Percentiles rank a stretch among this genome's conserved stretches.
These are phyloP conservation scores for Cladophialophora yegresii DNA, from an alignment of 2,329 filamentous ascomycete genomes.

Conservation along the genomic window DNA sequence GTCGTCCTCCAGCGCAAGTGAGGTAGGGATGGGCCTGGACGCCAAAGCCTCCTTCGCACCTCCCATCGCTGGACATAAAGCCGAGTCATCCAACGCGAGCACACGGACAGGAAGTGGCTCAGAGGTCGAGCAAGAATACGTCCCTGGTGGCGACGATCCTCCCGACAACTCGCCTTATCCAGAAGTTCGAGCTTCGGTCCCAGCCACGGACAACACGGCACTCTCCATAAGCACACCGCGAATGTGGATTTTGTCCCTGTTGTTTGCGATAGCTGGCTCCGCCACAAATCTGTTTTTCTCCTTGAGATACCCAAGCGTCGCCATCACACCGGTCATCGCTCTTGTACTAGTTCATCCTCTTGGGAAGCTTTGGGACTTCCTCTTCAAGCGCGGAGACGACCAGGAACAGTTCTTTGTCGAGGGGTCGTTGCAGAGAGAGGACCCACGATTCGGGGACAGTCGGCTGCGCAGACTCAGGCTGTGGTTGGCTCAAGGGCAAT, in stretches of 20 bases:
- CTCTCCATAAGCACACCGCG: conserved; percentile 81
- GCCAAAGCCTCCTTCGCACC: conserved; percentile 41
- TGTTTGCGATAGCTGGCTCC: conserved; percentile 79
- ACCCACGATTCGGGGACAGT: conserved; percentile 23
- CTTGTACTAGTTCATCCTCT: conserved; percentile 81
- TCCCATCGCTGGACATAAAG: conserved; percentile 28
- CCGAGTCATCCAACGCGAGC: conserved; percentile 38
- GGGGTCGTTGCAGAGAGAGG: conserved; percentile 55
- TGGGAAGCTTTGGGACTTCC: conserved; percentile 74
- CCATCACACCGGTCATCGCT: conserved; percentile 85
- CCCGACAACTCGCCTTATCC: conserved; percentile 57
- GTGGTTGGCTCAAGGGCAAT: conserved; percentile 76
- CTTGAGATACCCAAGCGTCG: conserved; percentile 84
- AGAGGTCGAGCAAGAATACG: conserved; percentile 42
- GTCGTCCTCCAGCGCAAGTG: conserved; percentile 39
- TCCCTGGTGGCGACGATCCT: conserved; percentile 40
- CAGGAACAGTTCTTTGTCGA: conserved; percentile 59
- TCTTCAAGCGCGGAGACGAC: conserved; percentile 63
- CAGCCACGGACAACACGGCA: conserved; percentile 71
- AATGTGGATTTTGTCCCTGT: conserved; percentile 79
- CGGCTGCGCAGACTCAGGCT: conserved; percentile 55
- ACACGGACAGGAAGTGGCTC: conserved; percentile 36
- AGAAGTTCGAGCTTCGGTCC: conserved; percentile 77
- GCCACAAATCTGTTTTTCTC: conserved; percentile 88
- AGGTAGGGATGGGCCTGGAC: conserved; percentile 41